A percentile compares a stretch with the other conserved stretches of the same genome.
Conservation (phyloP, 1,284 basidiomycete genomes). For the Tilletia setariae region DNA sequence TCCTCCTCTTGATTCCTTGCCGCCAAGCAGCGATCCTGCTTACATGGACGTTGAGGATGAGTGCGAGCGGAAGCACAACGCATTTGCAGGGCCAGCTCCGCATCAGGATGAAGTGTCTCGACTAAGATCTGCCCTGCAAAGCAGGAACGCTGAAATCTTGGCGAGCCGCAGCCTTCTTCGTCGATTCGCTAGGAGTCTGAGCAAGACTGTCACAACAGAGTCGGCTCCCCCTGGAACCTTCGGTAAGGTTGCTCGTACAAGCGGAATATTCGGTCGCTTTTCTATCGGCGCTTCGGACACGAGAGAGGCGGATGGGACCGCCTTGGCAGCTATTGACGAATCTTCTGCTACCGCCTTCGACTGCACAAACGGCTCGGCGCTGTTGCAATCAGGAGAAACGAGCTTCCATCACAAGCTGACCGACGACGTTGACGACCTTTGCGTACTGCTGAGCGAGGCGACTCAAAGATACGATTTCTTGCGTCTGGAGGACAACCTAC, state of each 20-base stretch:
- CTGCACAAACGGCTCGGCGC: no score
- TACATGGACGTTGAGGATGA: background rate
- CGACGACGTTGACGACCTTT: constrained; percentile 4
- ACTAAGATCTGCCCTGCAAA: background rate
- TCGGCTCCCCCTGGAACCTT: background rate
- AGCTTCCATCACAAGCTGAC: no score
- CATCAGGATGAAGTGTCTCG: background rate
- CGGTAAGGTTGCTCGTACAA: background rate
- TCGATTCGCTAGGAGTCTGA: background rate
- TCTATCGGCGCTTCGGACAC: background rate
- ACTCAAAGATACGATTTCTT: constrained; percentile 1
- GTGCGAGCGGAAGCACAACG: background rate
- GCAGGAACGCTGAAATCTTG: background rate
- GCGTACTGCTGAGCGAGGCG: constrained; percentile 8
- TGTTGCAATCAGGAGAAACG: no score
- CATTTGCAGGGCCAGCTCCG: background rate
- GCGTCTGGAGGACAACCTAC: constrained; percentile 5
- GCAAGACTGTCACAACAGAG: background rate
- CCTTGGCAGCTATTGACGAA: no score
- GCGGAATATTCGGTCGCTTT: background rate
- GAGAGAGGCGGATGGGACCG: no score
- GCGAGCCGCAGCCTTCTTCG: background rate
- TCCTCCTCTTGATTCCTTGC: no score
- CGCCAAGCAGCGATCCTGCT: background rate
- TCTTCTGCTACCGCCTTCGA: no score